These are phyloP conservation scores for Pinus albicaulis DNA, from an alignment of 75 land plant species.

Conservation along the genomic window DNA sequence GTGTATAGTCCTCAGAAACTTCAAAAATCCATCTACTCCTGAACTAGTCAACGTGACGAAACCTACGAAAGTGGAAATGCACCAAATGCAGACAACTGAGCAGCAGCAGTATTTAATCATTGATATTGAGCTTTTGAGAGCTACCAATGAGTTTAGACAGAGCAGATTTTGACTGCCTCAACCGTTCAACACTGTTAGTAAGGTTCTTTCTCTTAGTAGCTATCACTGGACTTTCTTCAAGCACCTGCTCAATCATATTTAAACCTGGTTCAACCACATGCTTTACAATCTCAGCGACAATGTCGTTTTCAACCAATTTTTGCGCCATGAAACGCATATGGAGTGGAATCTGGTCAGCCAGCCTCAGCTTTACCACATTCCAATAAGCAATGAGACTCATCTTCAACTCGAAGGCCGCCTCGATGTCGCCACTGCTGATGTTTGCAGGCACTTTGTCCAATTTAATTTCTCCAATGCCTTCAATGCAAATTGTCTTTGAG, in stretches of 20 bases:
- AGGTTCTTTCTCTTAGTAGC: background rate
- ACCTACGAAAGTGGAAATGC: too few relatives aligned
- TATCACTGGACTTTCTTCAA: conserved; percentile 3
- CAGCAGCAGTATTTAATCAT: too few relatives aligned
- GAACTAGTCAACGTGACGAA: too few relatives aligned
- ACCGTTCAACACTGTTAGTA: background rate
- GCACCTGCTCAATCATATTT: background rate
- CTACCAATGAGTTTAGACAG: too few relatives aligned
- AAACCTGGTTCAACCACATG: background rate
- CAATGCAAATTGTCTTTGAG: background rate
- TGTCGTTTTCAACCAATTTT: background rate
- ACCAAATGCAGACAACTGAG: too few relatives aligned
- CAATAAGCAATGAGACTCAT: background rate
- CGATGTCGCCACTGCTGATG: background rate
- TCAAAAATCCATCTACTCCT: too few relatives aligned
- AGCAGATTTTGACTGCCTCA: too few relatives aligned
- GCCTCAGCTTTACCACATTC: background rate
- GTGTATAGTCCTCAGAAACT: too few relatives aligned
- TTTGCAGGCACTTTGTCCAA: background rate
- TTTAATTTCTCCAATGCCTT: background rate
- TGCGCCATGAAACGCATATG: background rate
- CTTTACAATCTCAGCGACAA: background rate
- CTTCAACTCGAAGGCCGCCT: conserved; percentile 2
- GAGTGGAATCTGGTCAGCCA: background rate
- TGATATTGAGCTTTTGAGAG: too few relatives aligned